Percentiles rank a stretch among this genome's conserved stretches.
Conservation (phyloP, 192 early-diverging fungal species). For the Coemansia sp. region DNA sequence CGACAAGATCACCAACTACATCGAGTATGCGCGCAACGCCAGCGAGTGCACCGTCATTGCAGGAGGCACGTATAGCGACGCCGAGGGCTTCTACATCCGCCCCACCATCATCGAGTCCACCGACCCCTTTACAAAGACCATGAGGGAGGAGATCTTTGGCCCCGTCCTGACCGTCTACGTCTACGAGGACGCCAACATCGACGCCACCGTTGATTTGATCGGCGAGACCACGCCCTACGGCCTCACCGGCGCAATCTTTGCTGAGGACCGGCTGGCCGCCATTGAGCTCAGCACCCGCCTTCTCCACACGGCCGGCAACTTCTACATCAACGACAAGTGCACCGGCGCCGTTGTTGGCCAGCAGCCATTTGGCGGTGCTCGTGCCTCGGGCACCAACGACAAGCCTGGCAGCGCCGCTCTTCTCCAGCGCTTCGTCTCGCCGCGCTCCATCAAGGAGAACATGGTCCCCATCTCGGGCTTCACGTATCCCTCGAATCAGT, state of each 20-base stretch:
- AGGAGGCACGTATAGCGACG: slow-evolving; percentile 87
- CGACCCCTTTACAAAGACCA: slow-evolving; percentile 79
- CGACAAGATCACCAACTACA: slow-evolving; percentile 91
- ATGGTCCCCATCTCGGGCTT: slow-evolving; percentile 84
- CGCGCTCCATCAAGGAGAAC: slow-evolving; percentile 95
- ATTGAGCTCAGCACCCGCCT: slow-evolving; percentile 74
- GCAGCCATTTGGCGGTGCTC: slow-evolving; percentile 95
- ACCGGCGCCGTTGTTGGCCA: slow-evolving; percentile 98
- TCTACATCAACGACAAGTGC: slow-evolving; percentile 99
- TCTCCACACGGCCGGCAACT: slow-evolving; percentile 92
- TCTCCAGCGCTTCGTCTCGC: slow-evolving; percentile 87
- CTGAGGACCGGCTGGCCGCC: slow-evolving; percentile 80
- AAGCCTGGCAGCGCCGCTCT: slow-evolving; percentile 88
- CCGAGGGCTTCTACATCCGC: slow-evolving; percentile 85
- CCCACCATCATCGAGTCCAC: slow-evolving; percentile 90
- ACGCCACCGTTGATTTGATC: slow-evolving; percentile 72
- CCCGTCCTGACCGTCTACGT: slow-evolving; percentile 93
- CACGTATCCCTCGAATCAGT: slow-evolving; percentile 85
- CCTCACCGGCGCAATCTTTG: slow-evolving; percentile 91
- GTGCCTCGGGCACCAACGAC: slow-evolving; percentile 97
- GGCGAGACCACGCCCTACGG: slow-evolving; percentile 84
- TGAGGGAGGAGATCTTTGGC: slow-evolving; percentile 98
- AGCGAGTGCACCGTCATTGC: slow-evolving; percentile 81
- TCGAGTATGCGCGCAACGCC: slow-evolving; percentile 77
- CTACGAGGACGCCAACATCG: slow-evolving; percentile 81